Evolutionary conservation across 495 filamentous ascomycete genomes (phyloP).

Genomic region (Sordaria brevicollis): DNA sequence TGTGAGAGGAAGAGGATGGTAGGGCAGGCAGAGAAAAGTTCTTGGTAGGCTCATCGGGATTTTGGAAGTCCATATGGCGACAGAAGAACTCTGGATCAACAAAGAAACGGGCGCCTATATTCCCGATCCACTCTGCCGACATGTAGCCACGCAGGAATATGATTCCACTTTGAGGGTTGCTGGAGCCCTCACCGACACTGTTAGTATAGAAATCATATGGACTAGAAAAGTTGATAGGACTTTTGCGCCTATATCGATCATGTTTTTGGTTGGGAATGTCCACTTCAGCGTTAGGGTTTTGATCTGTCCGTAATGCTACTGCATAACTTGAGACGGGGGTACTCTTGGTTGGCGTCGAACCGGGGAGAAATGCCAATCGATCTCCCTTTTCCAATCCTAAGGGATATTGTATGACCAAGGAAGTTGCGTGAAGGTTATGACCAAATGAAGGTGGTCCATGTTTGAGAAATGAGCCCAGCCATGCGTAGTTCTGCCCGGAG

Average conservation of each 20-base stretch:
- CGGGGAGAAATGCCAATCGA: too few relatives aligned
- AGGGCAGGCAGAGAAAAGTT: background rate
- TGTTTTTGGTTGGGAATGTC: background rate
- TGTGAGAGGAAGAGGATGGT: background rate
- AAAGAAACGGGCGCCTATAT: background rate
- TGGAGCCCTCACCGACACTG: background rate
- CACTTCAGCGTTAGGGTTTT: too few relatives aligned
- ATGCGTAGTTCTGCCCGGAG: too few relatives aligned
- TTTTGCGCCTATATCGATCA: background rate
- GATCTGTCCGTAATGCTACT: too few relatives aligned
- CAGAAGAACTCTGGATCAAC: slow-evolving; percentile 4
- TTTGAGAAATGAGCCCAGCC: too few relatives aligned
- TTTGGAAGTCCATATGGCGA: background rate
- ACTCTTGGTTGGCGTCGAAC: too few relatives aligned
- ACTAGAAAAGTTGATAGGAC: background rate
- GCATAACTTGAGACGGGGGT: too few relatives aligned
- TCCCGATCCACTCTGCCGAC: background rate
- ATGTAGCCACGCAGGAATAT: background rate
- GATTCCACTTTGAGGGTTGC: background rate
- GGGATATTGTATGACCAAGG: too few relatives aligned
- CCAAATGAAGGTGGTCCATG: too few relatives aligned
- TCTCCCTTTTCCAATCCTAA: too few relatives aligned
- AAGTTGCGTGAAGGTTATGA: too few relatives aligned
- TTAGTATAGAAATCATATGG: background rate
- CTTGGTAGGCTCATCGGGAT: background rate